Evolutionary conservation across 2,329 filamentous ascomycete species (phyloP), one percentile per base, ranked within the genome.

Genomic region (Davidsoniella virescens): DNA sequence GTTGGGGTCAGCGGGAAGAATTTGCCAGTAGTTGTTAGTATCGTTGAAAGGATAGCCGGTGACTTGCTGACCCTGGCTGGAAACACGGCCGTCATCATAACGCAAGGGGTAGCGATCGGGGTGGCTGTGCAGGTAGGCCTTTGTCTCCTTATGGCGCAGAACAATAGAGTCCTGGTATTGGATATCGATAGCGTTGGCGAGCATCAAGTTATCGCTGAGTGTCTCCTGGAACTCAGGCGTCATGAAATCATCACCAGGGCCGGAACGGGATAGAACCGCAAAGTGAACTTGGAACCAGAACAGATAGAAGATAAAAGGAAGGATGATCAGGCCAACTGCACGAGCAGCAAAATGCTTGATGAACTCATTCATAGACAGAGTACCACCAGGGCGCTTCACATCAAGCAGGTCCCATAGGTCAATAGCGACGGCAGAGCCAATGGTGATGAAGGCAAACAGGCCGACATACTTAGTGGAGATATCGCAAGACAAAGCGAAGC

Each of bases 261-360:
- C 92, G 48, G 92, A 96, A 54, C 82, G 76, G 57, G 70, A 82
- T 55, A 98, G 74, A 59, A 98, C 86, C 42, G 86, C 75, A 65
- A 98, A 98, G 69, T 98, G 92, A 26, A 98, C 88, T 73, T 98
- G 92, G 80, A 98, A 98, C 92, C 92, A 98, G 74, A 98, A 96
- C 44, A 98, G 77, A 67, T 98, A 98, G 67, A 98, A 93, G 61
- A 96, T 72, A 72, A 98, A 95, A 12, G 92, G 92, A 57, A 96
- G 77, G 57, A 94, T 64, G 58, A 96, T 86, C 51, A 98, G 72
- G 12, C 84, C 88, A 56, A 93, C 70, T n/a, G 81, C 77, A 48
- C 92, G 84, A 55, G 92, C 92, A 38, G 70, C 76, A 63, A 98
- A 93, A 67, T 98, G 92, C 69, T 93, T 90, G 56, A 73, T 77